Evolutionary conservation across 495 filamentous ascomycete genomes (phyloP).

Genomic region (Neurospora pannonica): DNA sequence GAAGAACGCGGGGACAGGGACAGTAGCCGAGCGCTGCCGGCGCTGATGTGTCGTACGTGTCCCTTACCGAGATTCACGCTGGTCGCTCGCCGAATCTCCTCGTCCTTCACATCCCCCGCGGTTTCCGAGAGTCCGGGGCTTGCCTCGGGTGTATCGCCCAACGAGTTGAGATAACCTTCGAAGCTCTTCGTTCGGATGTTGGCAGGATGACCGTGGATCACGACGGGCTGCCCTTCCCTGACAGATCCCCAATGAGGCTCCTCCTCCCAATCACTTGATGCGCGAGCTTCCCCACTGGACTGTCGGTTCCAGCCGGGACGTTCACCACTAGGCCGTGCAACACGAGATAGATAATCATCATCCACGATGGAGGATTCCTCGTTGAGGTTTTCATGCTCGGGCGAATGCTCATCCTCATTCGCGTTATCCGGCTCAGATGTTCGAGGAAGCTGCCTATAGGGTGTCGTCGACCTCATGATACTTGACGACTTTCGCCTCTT

Average conservation of each 20-base stretch:
- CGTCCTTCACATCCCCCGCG: constrained; percentile 27
- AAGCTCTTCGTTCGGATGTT: constrained; percentile 33
- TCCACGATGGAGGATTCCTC: constrained; percentile 56
- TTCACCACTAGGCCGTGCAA: constrained; percentile 48
- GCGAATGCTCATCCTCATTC: constrained; percentile 6
- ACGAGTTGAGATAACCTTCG: constrained; percentile 54
- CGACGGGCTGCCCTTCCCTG: constrained; percentile 26
- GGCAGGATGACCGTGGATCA: constrained; percentile 22
- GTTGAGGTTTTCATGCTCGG: constrained; percentile 17
- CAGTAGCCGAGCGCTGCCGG: constrained; percentile 61
- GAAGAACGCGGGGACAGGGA: constrained; percentile 48
- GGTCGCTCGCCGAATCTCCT: constrained; percentile 48
- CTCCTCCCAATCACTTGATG: constrained; percentile 38
- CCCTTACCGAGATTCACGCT: constrained; percentile 54
- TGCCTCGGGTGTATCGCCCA: constrained; percentile 23
- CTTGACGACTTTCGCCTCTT: constrained; percentile 34
- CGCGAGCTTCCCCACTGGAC: constrained; percentile 36
- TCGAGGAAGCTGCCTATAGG: constrained; percentile 28
- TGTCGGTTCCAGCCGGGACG: constrained; percentile 35
- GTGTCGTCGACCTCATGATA: constrained; percentile 16
- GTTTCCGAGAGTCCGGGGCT: constrained; percentile 10
- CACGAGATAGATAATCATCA: constrained; percentile 53
- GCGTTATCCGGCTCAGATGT: constrained; percentile 26
- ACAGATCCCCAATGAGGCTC: constrained; percentile 38
- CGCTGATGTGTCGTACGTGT: constrained; percentile 61